Evolutionary conservation across 2,329 filamentous ascomycete genomes (phyloP), one percentile per base, ranked within the genome.

Genomic region (Ceratocystis eucalypticola): DNA sequence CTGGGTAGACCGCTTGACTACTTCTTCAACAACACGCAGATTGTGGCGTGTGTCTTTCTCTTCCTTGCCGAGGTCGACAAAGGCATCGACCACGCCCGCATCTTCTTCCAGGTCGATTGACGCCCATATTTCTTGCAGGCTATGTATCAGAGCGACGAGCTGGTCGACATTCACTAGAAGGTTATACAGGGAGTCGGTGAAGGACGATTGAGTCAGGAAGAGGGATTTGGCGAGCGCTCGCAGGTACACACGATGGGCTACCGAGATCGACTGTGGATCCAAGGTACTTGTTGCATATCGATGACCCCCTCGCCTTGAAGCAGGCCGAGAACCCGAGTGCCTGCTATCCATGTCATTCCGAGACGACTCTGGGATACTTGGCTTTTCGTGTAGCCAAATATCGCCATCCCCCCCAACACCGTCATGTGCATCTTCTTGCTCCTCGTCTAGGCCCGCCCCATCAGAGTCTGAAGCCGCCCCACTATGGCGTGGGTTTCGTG

Each of bases 261-360:
- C 83, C 4, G 91, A 86, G 25, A 97, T 82, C 2, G 88, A 87
- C 75, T 96, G 91, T 0, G 93, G 92, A 73, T 97, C 93, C 71
- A 90, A 88, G 17, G 67, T 67, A 67, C 57, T 68, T 10, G 37
- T 44, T 15, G 37, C 59, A 41, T 62, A 64, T 28, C 61, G 50
- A 7, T 90, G 0, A 91, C 92, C 73, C 96, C 93, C 70, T 89
- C 88, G n/a, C 20, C 65, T 25, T 10, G 57, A 66, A 30, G 72
- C 71, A 22, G 71, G 70, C 37, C 70, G 70, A 8, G 66, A 68
- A 20, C 67, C 61, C 3, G 65, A 64, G 15, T 61, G 67, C 17
- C 45, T 67, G 48, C 50, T 67, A n/a, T 68, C 70, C 65, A 65
- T 69, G 30, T 70, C 59, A 61, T 69, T 62, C 70, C 72, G 46